Conservation (phyloP, 73 alveolate genomes). For the Paramecium pentaurelia region DNA sequence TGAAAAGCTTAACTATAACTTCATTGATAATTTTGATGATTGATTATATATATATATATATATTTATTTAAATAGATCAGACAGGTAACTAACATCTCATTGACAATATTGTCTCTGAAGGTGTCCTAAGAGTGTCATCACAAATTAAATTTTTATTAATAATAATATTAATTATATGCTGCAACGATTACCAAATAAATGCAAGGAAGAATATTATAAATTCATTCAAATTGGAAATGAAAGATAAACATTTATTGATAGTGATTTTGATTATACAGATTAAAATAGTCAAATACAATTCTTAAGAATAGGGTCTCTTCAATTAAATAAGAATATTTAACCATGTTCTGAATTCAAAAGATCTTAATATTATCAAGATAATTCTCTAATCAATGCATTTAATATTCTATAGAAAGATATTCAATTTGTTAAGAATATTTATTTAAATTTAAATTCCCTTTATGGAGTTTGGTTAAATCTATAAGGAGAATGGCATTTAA, state of each 20-base stretch:
- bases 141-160: neutral
- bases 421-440: neutral
- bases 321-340: neutral
- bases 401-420: neutral
- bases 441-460: neutral
- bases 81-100: neutral
- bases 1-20: neutral
- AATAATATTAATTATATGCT: neutral
- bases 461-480: slow-evolving; percentile 19
- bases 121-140: slow-evolving; percentile 25
- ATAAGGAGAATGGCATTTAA: neutral
- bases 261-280: neutral
- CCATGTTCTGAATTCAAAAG: slow-evolving; percentile 24
- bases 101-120: neutral
- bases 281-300: neutral
- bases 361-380: neutral
- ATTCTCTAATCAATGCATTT: neutral
- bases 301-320: neutral
- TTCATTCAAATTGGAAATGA: neutral
- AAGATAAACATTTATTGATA: neutral
- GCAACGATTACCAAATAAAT: neutral
- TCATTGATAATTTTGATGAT: neutral
- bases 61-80: neutral
- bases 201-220: neutral
- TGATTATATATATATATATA: neutral